Conservation (phyloP, 345 rosid genomes). For the Pistacia integerrima region DNA sequence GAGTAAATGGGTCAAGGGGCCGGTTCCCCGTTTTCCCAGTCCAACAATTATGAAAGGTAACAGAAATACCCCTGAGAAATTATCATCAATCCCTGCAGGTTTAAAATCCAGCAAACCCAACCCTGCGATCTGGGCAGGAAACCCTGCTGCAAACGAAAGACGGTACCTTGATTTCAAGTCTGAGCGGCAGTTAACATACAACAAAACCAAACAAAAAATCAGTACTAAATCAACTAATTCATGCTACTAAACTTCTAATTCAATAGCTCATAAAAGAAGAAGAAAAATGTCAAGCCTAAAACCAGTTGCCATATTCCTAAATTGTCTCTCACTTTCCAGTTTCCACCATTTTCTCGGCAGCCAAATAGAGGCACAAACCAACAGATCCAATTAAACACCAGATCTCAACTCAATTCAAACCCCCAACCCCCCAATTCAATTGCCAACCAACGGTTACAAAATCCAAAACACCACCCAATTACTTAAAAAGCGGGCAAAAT, state of each 20-base stretch:
- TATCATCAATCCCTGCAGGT: no score
- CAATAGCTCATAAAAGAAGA: not conserved
- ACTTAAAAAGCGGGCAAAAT: not conserved
- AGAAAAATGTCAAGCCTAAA: not conserved
- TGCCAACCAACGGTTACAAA: not conserved
- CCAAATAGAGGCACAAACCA: not conserved
- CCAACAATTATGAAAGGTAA: no score
- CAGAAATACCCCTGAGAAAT: no score
- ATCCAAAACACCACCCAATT: not conserved
- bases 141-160: not conserved
- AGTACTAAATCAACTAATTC: slow-evolving; percentile 16
- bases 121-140: no score
- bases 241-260: not conserved
- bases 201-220: slow-evolving; percentile 15
- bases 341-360: not conserved
- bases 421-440: not conserved
- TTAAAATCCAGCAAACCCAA: no score
- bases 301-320: not conserved
- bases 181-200: slow-evolving; percentile 48
- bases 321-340: not conserved
- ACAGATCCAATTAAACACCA: slow-evolving; percentile 4
- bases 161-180: slow-evolving; percentile 64
- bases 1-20: no score
- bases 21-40: no score
- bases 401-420: slow-evolving; percentile 13